Percentiles rank a stretch among this genome's conserved stretches.
Conservation (phyloP, 2,329 filamentous ascomycete species). For the Didymella segeticola region DNA sequence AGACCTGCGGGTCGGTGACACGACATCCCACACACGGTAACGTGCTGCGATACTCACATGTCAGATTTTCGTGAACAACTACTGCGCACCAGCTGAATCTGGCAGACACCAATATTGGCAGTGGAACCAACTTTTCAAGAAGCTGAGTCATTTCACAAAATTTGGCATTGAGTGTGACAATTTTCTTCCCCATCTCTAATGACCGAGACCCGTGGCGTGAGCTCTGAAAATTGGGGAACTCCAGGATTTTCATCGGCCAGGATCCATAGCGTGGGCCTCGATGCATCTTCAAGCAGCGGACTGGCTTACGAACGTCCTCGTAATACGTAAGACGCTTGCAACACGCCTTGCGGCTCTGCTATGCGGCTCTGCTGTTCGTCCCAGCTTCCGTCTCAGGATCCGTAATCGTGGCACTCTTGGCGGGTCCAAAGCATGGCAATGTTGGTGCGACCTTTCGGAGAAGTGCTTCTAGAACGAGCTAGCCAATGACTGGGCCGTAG, state of each 20-base stretch:
- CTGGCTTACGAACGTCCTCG: neutral
- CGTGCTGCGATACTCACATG: neutral
- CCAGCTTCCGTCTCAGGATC: neutral
- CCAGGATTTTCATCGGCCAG: neutral
- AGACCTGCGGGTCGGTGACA: neutral
- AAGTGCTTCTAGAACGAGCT: neutral
- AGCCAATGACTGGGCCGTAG: neutral
- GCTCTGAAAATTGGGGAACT: neutral
- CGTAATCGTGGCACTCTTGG: neutral
- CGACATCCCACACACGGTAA: neutral
- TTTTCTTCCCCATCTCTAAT: neutral
- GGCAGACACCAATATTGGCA: neutral
- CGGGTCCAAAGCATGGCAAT: neutral
- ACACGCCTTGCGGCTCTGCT: neutral
- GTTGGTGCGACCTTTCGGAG: neutral
- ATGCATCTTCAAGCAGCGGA: neutral
- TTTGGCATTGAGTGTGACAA: neutral
- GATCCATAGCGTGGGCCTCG: neutral
- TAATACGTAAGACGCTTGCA: neutral
- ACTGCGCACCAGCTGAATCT: neutral
- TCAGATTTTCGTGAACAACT: neutral
- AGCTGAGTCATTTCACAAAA: neutral
- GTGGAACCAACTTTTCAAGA: neutral
- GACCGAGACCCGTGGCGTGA: neutral
- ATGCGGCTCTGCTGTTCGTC: neutral